Conservation (phyloP, 768 basidiomycete genomes). For the Paxillus ammoniavirescens region DNA sequence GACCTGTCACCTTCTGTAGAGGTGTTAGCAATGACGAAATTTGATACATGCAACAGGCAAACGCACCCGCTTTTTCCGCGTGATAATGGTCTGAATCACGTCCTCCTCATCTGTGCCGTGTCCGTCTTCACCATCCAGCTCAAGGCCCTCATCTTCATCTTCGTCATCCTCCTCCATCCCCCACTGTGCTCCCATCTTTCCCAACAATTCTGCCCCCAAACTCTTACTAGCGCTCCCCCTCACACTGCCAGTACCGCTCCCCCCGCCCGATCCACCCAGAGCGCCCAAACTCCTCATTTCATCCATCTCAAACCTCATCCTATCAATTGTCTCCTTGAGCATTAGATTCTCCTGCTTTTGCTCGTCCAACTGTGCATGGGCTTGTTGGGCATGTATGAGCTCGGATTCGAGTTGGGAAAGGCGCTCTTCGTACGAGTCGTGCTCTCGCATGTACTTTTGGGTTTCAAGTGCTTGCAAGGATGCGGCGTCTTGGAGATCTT, state of each 20-base stretch:
- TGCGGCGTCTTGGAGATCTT: constrained; percentile 57
- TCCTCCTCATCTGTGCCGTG: constrained; percentile 59
- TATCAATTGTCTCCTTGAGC: constrained; percentile 94
- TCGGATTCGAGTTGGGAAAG: constrained; percentile 71
- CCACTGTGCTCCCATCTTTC: constrained; percentile 53
- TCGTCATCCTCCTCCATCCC: constrained; percentile 42
- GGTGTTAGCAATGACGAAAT: constrained; percentile 16
- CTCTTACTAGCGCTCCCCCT: constrained; percentile 67
- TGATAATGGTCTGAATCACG: constrained; percentile 86
- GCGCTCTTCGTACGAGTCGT: constrained; percentile 69
- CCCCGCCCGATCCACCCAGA: constrained; percentile 35
- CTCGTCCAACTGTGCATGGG: constrained; percentile 75
- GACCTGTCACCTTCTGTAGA: constrained; percentile 63
- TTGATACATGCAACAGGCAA: neutral
- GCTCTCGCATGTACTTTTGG: constrained; percentile 64
- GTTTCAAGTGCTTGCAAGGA: constrained; percentile 64
- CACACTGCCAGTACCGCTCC: constrained; percentile 48
- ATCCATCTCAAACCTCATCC: constrained; percentile 92
- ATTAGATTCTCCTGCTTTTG: constrained; percentile 94
- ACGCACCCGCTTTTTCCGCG: constrained; percentile 70
- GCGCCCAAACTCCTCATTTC: constrained; percentile 64
- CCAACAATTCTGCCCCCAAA: constrained; percentile 68
- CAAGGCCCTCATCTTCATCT: constrained; percentile 36
- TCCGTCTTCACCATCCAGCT: constrained; percentile 42
- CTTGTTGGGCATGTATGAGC: constrained; percentile 64